These are phyloP conservation scores for Penicillium parvum DNA, from an alignment of 495 filamentous ascomycete species.

Conservation along the genomic window DNA sequence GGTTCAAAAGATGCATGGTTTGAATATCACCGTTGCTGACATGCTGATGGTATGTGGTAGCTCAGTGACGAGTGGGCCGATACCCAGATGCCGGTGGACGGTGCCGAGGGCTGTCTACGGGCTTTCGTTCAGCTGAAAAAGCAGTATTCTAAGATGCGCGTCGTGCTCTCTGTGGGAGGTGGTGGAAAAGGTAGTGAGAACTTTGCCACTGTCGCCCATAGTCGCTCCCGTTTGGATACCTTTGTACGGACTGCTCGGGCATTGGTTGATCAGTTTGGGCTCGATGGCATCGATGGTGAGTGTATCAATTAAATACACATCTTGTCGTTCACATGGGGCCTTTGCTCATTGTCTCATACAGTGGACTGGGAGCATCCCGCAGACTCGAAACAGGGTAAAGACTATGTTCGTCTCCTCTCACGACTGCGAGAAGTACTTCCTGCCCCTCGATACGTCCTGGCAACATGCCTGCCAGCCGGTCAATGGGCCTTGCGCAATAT, in stretches of 20 bases:
- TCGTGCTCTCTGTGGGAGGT: conserved; percentile 83
- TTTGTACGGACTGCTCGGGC: conserved; percentile 70
- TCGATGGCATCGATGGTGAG: conserved; percentile 85
- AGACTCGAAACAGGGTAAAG: conserved; percentile 60
- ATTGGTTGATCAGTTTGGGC: conserved; percentile 66
- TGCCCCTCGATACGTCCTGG: conserved; percentile 66
- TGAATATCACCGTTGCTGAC: too few relatives aligned
- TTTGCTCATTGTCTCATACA: conserved; percentile 25
- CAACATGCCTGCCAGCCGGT: conserved; percentile 77
- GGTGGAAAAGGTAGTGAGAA: conserved; percentile 73
- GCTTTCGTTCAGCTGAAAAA: conserved; percentile 71
- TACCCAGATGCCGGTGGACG: conserved; percentile 72
- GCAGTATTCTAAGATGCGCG: conserved; percentile 68
- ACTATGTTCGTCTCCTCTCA: conserved; percentile 70
- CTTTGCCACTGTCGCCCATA: conserved; percentile 69
- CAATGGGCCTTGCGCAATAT: conserved; percentile 73
- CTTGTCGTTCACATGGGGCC: background rate
- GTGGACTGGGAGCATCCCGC: conserved; percentile 92
- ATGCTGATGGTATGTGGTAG: conserved; percentile 43
- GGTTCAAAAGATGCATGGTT: conserved; percentile 11
- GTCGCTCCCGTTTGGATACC: conserved; percentile 54
- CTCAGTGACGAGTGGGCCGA: conserved; percentile 86
- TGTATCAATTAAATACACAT: conserved; percentile 1
- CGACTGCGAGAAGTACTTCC: conserved; percentile 68
- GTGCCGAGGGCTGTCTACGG: conserved; percentile 69